A percentile compares a stretch with the other conserved stretches of the same genome.
These are phyloP conservation scores for Penicillium tannophilum DNA, from an alignment of 495 filamentous ascomycete species.

Conservation along the genomic window DNA sequence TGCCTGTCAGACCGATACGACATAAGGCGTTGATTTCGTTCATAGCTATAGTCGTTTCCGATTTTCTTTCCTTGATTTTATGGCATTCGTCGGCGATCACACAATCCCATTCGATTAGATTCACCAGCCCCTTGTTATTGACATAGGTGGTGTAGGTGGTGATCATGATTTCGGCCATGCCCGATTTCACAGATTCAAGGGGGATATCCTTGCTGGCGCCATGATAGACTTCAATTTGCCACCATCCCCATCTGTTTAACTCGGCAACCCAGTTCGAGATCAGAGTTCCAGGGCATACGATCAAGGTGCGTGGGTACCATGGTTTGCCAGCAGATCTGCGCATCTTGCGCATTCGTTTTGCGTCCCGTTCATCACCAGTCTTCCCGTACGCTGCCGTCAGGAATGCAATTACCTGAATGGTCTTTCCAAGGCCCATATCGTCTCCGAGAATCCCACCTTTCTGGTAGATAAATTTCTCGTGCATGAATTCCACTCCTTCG, in stretches of 20 bases:
- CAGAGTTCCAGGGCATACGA: conserved; percentile 85
- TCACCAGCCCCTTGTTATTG: conserved; percentile 71
- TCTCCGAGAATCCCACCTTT: conserved; percentile 89
- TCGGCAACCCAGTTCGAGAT: conserved; percentile 92
- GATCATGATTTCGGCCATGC: conserved; percentile 83
- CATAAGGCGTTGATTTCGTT: conserved; percentile 91
- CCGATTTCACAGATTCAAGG: conserved; percentile 71
- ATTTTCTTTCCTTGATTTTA: conserved; percentile 76
- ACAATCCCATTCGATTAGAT: conserved; percentile 90
- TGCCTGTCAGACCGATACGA: conserved; percentile 90
- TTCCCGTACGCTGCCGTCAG: conserved; percentile 93
- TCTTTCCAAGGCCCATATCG: conserved; percentile 98
- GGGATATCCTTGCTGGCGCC: conserved; percentile 72
- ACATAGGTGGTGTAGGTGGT: conserved; percentile 93
- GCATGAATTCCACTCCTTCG: conserved; percentile 81
- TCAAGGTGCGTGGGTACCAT: conserved; percentile 88
- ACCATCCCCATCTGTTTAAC: conserved; percentile 90
- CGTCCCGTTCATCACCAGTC: conserved; percentile 86
- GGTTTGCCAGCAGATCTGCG: conserved; percentile 51
- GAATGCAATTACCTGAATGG: conserved; percentile 94
- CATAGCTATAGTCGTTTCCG: conserved; percentile 83
- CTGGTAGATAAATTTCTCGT: conserved; percentile 89
- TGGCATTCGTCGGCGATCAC: conserved; percentile 98
- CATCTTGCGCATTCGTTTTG: conserved; percentile 90
- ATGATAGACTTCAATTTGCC: conserved; percentile 84